A percentile compares a stretch with the other conserved stretches of the same genome.
Evolutionary conservation across 176 grass and related monocot genomes (phyloP).

Genomic region (Ananas comosus): DNA sequence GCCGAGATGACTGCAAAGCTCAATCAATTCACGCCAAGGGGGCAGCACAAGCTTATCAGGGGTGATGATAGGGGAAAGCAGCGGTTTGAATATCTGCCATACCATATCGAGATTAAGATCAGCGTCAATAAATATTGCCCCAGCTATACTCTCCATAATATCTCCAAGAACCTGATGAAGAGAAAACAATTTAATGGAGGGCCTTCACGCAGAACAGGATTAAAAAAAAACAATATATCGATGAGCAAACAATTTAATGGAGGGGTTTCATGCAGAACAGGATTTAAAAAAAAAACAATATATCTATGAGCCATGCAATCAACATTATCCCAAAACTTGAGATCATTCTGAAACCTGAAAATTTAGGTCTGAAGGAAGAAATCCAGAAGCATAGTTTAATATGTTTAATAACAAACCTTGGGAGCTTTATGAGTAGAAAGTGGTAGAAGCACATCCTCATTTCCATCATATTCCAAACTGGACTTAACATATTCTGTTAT

Average conservation of each 20-base stretch:
- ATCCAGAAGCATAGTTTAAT: neutral
- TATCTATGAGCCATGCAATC: neutral
- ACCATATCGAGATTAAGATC: constrained; percentile 2
- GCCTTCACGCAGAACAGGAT: neutral
- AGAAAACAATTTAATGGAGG: neutral
- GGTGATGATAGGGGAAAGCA: constrained; percentile 1
- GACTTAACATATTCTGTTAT: constrained; percentile 3
- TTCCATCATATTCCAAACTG: neutral
- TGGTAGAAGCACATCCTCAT: neutral
- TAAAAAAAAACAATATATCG: neutral
- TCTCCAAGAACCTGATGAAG: constrained; percentile 5
- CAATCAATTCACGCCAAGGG: neutral
- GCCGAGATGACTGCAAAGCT: constrained; percentile 4
- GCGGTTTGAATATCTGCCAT: neutral
- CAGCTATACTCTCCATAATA: constrained; percentile 6
- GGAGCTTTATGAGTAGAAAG: neutral
- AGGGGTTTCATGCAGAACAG: neutral
- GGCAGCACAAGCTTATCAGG: constrained; percentile 1
- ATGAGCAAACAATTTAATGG: neutral
- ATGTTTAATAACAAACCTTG: constrained; percentile 1
- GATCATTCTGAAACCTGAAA: neutral
- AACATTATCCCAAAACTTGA: neutral
- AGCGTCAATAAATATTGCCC: neutral
- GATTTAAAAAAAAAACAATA: neutral
- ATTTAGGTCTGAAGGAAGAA: neutral